These are phyloP conservation scores for Gautieria morchelliformis DNA, from an alignment of 768 basidiomycete genomes.

Conservation along the genomic window DNA sequence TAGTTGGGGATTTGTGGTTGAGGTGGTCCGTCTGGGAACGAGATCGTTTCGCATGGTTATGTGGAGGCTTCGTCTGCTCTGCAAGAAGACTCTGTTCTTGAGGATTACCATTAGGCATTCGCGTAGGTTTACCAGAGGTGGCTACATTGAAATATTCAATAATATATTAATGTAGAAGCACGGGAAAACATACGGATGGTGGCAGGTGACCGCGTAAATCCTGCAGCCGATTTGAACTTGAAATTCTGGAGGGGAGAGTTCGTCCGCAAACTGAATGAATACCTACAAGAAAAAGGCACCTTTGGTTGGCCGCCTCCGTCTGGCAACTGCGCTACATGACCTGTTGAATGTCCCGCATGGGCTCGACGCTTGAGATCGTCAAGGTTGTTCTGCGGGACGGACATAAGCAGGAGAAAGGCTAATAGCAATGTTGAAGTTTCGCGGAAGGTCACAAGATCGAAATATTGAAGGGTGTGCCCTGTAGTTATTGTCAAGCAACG, in stretches of 20 bases:
- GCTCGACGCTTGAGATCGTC: conserved; percentile 3
- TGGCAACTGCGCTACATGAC: background rate
- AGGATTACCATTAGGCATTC: background rate
- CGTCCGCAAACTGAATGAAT: too few species aligned
- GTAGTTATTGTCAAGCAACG: too few species aligned
- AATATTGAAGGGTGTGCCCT: too few species aligned
- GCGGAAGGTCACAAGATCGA: too few species aligned
- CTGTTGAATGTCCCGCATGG: background rate
- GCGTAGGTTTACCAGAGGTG: background rate
- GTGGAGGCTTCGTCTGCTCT: background rate
- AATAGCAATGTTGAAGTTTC: too few species aligned
- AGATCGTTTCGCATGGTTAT: background rate
- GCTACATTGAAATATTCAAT: background rate
- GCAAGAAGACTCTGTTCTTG: background rate
- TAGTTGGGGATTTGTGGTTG: background rate
- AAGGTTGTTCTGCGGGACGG: conserved; percentile 1
- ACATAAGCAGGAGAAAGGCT: background rate
- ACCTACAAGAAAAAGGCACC: background rate
- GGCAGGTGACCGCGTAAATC: background rate
- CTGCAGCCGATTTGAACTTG: conserved; percentile 6
- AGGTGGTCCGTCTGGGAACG: background rate
- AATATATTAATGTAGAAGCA: background rate
- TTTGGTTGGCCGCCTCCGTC: background rate
- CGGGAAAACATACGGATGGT: background rate
- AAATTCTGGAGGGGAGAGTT: background rate